phyloP scores from a whole-genome alignment of 164 flowering plant species.

The Liquidambar formosana region DNA sequence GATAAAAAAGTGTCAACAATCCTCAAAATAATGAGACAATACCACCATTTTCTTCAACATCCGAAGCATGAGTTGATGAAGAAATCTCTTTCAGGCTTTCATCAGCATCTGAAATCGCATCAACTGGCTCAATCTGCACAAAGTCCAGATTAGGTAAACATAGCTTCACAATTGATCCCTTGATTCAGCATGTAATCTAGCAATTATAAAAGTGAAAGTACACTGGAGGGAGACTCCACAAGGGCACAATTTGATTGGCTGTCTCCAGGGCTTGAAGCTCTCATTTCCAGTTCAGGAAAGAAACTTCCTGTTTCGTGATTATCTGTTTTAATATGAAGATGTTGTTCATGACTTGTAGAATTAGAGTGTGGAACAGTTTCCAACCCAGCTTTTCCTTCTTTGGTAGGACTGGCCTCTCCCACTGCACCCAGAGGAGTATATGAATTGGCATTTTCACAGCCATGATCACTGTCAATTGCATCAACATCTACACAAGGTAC shows the following conservation, averaged over 20 bases:
- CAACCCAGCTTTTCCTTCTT: constrained; percentile 14
- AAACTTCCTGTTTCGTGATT: constrained; percentile 15
- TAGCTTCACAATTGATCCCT: not conserved
- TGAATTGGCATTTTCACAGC: constrained; percentile 4
- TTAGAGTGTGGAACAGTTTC: constrained; percentile 17
- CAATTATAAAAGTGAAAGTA: constrained; percentile 18
- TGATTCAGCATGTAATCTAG: not conserved
- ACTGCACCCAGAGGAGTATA: not conserved
- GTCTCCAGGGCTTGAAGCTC: constrained; percentile 15
- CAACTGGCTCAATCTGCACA: constrained; percentile 38
- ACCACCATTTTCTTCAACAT: constrained; percentile 41
- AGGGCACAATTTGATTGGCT: constrained; percentile 9
- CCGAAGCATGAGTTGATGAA: constrained; percentile 31
- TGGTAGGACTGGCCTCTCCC: constrained; percentile 14
- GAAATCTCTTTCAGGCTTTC: constrained; percentile 24
- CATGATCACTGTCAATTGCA: constrained; percentile 16
- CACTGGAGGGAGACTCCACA: constrained; percentile 31
- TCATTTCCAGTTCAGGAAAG: constrained; percentile 14
- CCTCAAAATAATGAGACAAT: constrained; percentile 1
- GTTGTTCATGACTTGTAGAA: constrained; percentile 13
- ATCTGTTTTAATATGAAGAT: constrained; percentile 8
- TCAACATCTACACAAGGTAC: constrained; percentile 23
- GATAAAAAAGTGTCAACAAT: too few species aligned
- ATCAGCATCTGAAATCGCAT: constrained; percentile 35
- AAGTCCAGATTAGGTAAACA: constrained; percentile 2